A percentile compares a stretch with the other conserved stretches of the same genome.
phyloP scores from a whole-genome alignment of 768 basidiomycete genomes.

The Leccinellum luteum region DNA sequence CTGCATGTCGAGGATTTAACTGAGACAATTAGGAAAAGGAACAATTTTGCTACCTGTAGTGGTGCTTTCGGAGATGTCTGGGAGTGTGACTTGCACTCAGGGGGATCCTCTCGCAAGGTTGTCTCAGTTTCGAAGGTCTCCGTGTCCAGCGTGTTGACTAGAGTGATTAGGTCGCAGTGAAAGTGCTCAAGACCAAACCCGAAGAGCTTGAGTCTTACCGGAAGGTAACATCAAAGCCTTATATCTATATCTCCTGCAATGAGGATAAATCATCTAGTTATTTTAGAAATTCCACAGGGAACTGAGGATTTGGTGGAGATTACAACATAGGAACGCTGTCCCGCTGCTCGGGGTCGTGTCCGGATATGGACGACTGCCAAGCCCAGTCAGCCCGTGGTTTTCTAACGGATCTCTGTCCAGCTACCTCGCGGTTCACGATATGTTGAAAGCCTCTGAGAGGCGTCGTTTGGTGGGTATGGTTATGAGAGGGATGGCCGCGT shows the following conservation, averaged over 20 bases:
- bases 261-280: not conserved
- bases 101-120: constrained; percentile 7
- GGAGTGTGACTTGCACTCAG: constrained; percentile 17
- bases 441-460: not conserved
- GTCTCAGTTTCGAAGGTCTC: not conserved
- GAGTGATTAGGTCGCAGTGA: constrained; percentile 19
- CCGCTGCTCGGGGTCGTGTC: constrained; percentile 28
- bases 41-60: constrained; percentile 1
- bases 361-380: constrained; percentile 30
- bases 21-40: constrained; percentile 2
- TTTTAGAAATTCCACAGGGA: constrained; percentile 31
- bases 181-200: constrained; percentile 6
- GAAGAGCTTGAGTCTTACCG: not conserved
- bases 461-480: constrained; percentile 13
- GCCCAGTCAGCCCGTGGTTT: constrained; percentile 35
- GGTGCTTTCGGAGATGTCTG: constrained; percentile 25
- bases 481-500: not conserved
- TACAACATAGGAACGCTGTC: constrained; percentile 28
- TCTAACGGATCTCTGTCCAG: constrained; percentile 22
- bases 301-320: constrained; percentile 15
- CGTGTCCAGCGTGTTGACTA: not conserved
- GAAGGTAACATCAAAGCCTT: constrained; percentile 9
- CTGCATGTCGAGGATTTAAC: constrained; percentile 1
- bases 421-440: constrained; percentile 15
- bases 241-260: not conserved